A percentile compares a stretch with the other conserved stretches of the same genome.
These are phyloP conservation scores for Rhamnella rubrinervis DNA, from an alignment of 331 rosid genomes.

Conservation along the genomic window DNA sequence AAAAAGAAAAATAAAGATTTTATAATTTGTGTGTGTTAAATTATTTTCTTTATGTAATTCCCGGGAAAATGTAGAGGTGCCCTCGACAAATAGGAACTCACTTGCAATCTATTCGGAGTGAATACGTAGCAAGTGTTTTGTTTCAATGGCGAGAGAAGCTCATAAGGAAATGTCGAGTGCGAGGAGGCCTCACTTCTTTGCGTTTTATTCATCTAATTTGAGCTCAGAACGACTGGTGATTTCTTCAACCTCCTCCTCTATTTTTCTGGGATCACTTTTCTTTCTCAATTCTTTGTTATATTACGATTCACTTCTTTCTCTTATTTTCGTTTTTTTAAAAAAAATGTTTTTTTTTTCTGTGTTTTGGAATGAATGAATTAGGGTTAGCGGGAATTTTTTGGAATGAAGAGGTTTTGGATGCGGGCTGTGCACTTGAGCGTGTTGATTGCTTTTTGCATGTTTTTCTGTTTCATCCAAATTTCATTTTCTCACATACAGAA, in stretches of 20 bases:
- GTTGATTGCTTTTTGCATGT: neutral
- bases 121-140: constrained; percentile 10
- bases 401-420: neutral
- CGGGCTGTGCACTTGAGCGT: neutral
- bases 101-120: constrained; percentile 10
- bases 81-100: constrained; percentile 27
- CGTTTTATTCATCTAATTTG: constrained; percentile 55
- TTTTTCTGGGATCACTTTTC: neutral
- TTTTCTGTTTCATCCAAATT: no score
- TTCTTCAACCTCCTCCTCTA: neutral
- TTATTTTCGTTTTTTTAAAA: neutral
- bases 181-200: constrained; percentile 74
- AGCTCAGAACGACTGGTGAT: constrained; percentile 66
- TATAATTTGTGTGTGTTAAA: no score
- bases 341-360: neutral
- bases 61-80: constrained; percentile 11
- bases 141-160: constrained; percentile 49
- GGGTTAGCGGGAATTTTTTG: constrained; percentile 7
- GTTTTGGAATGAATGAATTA: constrained; percentile 3
- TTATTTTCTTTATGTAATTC: constrained; percentile 5
- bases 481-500: no score
- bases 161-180: constrained; percentile 39
- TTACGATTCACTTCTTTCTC: neutral
- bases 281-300: neutral
- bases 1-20: no score